Base-by-base conservation (phyloP, 1,284 basidiomycete genomes). In the Ganoderma multipileum region DNA sequence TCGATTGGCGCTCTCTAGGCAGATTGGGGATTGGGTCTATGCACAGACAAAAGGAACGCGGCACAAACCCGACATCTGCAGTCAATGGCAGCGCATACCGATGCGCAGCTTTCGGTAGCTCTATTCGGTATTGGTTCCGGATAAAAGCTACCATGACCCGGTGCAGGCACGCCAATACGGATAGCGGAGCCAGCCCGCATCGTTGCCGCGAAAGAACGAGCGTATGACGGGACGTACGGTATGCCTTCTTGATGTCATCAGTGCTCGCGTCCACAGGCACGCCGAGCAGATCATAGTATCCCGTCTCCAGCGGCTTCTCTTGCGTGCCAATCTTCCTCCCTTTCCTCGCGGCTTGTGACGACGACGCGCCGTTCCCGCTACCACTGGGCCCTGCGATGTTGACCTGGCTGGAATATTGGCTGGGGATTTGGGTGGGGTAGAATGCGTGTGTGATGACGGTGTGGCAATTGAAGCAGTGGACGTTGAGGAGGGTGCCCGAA, bases 161-260 rank as follows among this genome's bases (percentile, higher is more conserved):
- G 23, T 30, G 52, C 28, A 18, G 14, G 28, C 52, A 55, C 26
- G 52, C 52, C 28, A 55, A 28, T 7, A 54, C 9, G n/a, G n/a
- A 12, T 47, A 26, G 4, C 14, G 18, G 6, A 33, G 52, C 52
- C 52, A 18, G 18, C 30, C 55, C 55, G 23, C 12, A 23, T 41
- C 12, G 39, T 26, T 41, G 9, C 39, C 38, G 23, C 36, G 26
- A 39, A 7, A 42, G 16, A 60, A 26, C 12, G 23, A 41, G 38
- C 5, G 38, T 60, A 26, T 39, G 23, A 18, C 8, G 38, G 38
- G 58, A 60, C 91, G 71, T 76, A 91, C 93, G 89, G 82, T 99
- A 99, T 2, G 97, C 95, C 81, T 96, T 98, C 85, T 99, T 99
- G 79, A 99, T 90, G 68, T 97, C 95, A 16, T 95, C 94, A 2